Evolutionary conservation across 2,329 filamentous ascomycete species (phyloP).

Genomic region (Trichophyton verrucosum): DNA sequence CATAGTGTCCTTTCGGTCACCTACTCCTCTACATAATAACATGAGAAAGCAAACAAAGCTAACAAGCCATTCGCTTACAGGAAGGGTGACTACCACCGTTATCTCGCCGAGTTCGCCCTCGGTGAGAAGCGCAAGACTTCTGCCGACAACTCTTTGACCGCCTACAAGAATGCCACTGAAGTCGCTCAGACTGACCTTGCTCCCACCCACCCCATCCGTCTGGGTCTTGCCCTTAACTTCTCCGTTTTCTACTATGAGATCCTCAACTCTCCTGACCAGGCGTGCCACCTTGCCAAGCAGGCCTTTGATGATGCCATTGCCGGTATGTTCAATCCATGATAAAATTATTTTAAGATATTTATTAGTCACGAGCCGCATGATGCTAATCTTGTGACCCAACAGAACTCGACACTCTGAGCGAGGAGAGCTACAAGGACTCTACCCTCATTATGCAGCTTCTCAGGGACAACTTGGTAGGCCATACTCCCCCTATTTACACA

Average conservation of each 20-base stretch:
- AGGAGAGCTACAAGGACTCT: conserved; percentile 99
- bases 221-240: conserved; percentile 88
- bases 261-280: conserved; percentile 93
- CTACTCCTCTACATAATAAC: too few species aligned
- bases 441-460: conserved; percentile 98
- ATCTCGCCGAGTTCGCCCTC: conserved; percentile 91
- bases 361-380: not conserved
- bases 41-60: not conserved
- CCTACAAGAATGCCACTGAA: conserved; percentile 90
- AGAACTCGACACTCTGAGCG: conserved; percentile 93
- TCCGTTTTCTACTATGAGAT: conserved; percentile 99
- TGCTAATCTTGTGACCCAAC: conserved; percentile 10
- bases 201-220: conserved; percentile 84
- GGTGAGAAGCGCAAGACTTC: conserved; percentile 92
- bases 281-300: conserved; percentile 94
- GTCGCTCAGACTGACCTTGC: conserved; percentile 80
- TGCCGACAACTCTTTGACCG: conserved; percentile 87
- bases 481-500: not conserved
- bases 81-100: conserved; percentile 99
- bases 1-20: not conserved
- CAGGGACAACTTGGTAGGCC: conserved; percentile 78
- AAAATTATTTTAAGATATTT: not conserved
- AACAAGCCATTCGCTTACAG: conserved; percentile 36
- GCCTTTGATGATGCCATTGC: conserved; percentile 95
- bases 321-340: conserved; percentile 33